Percentiles rank a stretch among this genome's conserved stretches.
Evolutionary conservation across 2,329 filamentous ascomycete species (phyloP).

Genomic region (Dothidotthia symphoricarpi): DNA sequence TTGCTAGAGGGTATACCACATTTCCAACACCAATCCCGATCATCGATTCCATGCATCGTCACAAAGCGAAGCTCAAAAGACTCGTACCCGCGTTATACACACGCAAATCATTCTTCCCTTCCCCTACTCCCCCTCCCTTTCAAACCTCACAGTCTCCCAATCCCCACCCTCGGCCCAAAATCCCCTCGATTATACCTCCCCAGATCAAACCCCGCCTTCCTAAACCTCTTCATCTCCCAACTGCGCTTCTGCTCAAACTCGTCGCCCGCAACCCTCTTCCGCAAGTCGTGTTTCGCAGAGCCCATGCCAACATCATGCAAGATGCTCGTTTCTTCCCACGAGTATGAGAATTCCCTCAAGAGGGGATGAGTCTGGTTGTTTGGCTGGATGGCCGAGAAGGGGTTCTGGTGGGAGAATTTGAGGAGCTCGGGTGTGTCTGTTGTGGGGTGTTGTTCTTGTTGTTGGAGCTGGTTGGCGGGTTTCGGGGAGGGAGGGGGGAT

Average conservation of each 20-base stretch:
- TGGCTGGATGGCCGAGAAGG: slow-evolving; percentile 27
- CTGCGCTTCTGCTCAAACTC: slow-evolving; percentile 29
- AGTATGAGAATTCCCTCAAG: slow-evolving; percentile 32
- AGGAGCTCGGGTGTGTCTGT: slow-evolving; percentile 24
- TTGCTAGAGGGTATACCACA: too few relatives aligned
- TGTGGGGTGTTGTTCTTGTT: neutral
- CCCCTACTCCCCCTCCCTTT: too few relatives aligned
- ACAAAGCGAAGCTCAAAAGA: too few relatives aligned
- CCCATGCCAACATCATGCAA: slow-evolving; percentile 22
- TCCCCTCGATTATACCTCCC: slow-evolving; percentile 38
- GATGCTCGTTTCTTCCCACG: slow-evolving; percentile 29
- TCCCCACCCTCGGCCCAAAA: slow-evolving; percentile 38
- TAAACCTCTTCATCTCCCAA: slow-evolving; percentile 40
- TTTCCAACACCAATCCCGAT: too few relatives aligned
- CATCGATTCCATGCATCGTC: too few relatives aligned
- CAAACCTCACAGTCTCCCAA: slow-evolving; percentile 36
- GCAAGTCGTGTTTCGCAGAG: slow-evolving; percentile 13
- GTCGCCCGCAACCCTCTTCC: slow-evolving; percentile 26
- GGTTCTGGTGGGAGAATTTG: slow-evolving; percentile 30
- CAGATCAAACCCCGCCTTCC: slow-evolving; percentile 33
- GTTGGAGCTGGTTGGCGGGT: neutral
- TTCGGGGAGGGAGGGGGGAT: slow-evolving; percentile 14
- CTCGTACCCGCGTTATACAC: slow-evolving; percentile 1
- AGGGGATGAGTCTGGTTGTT: slow-evolving; percentile 26
- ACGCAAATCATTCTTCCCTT: neutral